Evolutionary conservation across 257 asterid species (phyloP).

Genomic region (Capsicum chinense): DNA sequence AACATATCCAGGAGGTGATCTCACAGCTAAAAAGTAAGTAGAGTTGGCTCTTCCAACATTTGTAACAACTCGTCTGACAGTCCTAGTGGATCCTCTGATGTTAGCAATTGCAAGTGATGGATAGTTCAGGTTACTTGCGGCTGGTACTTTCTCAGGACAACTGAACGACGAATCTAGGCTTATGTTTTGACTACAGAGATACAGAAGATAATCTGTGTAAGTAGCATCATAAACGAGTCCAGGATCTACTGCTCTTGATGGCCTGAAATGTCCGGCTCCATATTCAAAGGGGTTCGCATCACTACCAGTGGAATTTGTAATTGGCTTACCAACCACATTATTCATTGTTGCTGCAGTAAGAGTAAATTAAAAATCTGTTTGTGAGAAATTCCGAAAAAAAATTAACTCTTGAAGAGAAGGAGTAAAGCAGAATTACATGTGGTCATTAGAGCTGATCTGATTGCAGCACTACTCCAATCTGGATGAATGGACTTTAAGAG

Average conservation of each 20-base stretch:
- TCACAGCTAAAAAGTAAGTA: conserved; percentile 33
- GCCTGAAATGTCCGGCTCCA: conserved; percentile 58
- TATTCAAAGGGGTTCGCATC: conserved; percentile 45
- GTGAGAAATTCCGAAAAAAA: not conserved
- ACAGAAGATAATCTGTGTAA: conserved; percentile 47
- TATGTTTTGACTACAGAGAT: conserved; percentile 36
- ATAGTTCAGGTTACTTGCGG: conserved; percentile 48
- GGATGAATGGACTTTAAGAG: conserved; percentile 60
- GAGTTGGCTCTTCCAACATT: conserved; percentile 47
- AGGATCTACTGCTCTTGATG: conserved; percentile 56
- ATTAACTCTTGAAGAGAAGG: not conserved
- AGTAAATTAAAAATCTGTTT: not conserved
- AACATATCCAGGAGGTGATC: conserved; percentile 40
- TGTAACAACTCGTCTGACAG: conserved; percentile 49
- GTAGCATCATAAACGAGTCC: conserved; percentile 58
- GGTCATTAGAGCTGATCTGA: conserved; percentile 59
- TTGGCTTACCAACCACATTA: conserved; percentile 36
- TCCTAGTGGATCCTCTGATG: conserved; percentile 35
- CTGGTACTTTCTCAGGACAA: conserved; percentile 37
- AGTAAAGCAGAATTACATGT: conserved; percentile 34
- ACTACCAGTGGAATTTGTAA: conserved; percentile 41
- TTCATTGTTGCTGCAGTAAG: conserved; percentile 37
- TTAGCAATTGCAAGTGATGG: conserved; percentile 52
- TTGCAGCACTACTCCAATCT: conserved; percentile 59
- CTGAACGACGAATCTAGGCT: conserved; percentile 34